Base-by-base conservation (phyloP, 2,329 filamentous ascomycete genomes). In the Epicoccum sorghinum region DNA sequence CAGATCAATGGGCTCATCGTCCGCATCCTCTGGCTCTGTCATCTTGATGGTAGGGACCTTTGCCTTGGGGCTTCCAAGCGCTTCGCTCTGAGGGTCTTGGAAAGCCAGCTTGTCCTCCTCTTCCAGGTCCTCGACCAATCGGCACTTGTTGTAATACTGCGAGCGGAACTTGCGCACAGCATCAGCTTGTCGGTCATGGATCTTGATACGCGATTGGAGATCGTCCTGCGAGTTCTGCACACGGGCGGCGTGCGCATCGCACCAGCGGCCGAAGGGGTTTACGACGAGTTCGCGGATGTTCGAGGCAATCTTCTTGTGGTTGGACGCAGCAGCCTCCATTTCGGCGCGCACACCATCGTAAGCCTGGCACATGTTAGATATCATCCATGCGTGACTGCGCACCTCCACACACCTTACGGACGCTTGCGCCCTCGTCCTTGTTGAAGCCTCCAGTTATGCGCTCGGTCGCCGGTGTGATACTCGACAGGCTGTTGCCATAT, bases 41-140 rank as follows among this genome's bases (percentile, higher is more conserved):
- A 98, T 87, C 75, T 97, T 96, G 76, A 99, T 96, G 71, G 92
- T 93, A 39, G 90, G 90, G 36, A 91, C 89, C 73, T 73, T 86
- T 81, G 82, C 62, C 71, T 81, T 75, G 50, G 81, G 78, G 73
- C 84, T 82, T 67, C 77, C 72, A 7, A 74, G 70, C 14, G 69
- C 73, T 58, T 82, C 77, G 46, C 73, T 81, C 57, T 84, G 81
- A 4, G 92, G 91, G 62, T 93, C 91, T 75, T 96, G 92, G 77
- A 99, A 99, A 35, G 93, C 95, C 50, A 99, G 84, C 78, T 99
- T 98, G 75, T 97, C 96, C 80, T 99, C 96, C 77, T 99, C 95
- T 74, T 99, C 95, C 57, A 98, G 79, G 72, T 99, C 95, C 74
- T 99, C 96, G 6, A 98, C 89, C 58, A 97, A 81, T 44, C 96